Percentiles rank a stretch among this genome's conserved stretches.
These are phyloP conservation scores for Ophiostoma australiae DNA, from an alignment of 2,329 filamentous ascomycete species.

Conservation along the genomic window DNA sequence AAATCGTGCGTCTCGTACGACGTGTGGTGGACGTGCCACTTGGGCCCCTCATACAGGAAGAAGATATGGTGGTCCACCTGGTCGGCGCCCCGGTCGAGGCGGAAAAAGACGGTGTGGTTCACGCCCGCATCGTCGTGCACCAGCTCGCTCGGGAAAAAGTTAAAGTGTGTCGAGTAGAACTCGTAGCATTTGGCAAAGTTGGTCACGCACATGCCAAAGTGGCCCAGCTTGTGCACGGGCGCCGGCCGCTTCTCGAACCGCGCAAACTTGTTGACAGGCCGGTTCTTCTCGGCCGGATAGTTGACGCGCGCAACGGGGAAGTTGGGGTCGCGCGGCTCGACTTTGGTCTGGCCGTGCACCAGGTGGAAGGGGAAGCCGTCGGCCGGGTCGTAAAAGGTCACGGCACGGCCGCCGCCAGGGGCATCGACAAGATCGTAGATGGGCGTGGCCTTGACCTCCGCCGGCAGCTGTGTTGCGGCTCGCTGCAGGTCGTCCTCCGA, in stretches of 20 bases:
- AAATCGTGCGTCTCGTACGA: constrained; percentile 68
- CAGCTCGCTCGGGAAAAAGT: constrained; percentile 48
- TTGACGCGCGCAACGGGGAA: constrained; percentile 44
- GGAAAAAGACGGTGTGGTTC: constrained; percentile 44
- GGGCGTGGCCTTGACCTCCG: constrained; percentile 44
- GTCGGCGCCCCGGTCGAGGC: constrained; percentile 41
- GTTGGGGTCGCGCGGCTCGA: constrained; percentile 39
- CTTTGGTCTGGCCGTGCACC: constrained; percentile 48
- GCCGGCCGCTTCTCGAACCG: constrained; percentile 45
- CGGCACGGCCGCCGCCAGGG: constrained; percentile 51
- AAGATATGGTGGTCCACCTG: constrained; percentile 49
- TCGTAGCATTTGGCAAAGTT: constrained; percentile 45
- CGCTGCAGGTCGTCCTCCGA: constrained; percentile 50
- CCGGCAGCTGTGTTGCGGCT: constrained; percentile 44
- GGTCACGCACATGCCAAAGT: constrained; percentile 52
- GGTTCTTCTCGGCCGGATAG: constrained; percentile 47
- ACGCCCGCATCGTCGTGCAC: constrained; percentile 37
- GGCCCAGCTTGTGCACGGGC: constrained; percentile 48
- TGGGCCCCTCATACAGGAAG: constrained; percentile 46
- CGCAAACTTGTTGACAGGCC: constrained; percentile 45
- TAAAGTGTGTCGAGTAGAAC: constrained; percentile 50
- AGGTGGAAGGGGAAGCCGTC: constrained; percentile 56
- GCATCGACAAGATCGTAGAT: constrained; percentile 48
- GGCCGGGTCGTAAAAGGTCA: constrained; percentile 50
- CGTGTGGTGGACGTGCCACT: constrained; percentile 59